Conservation (phyloP, 768 basidiomycete genomes). For the Kwoniella shandongensis region DNA sequence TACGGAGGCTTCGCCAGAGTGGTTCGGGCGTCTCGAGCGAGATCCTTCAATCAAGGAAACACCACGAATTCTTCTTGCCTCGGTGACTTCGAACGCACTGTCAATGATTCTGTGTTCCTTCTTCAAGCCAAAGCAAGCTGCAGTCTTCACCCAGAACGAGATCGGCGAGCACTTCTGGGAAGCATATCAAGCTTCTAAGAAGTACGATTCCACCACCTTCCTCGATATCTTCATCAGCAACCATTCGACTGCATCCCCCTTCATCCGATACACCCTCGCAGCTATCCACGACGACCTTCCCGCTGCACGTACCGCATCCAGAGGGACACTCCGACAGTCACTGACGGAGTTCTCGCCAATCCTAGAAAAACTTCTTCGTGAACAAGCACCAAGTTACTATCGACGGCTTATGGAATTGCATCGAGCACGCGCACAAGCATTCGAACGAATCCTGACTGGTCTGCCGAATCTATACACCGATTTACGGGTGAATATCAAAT, state of each 20-base stretch:
- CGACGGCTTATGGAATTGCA: not conserved
- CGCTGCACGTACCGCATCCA: not conserved
- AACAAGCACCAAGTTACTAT: not conserved
- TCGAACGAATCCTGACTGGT: not conserved
- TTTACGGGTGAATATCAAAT: conserved; percentile 8
- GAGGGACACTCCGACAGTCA: not conserved
- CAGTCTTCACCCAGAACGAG: not conserved
- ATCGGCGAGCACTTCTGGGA: not conserved
- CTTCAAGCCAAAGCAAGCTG: not conserved
- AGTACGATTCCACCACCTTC: not conserved
- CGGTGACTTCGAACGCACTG: not conserved
- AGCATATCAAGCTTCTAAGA: not conserved
- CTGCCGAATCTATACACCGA: not conserved
- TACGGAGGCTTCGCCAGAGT: no score
- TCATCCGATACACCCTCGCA: not conserved
- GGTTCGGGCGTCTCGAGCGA: no score
- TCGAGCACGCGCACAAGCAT: not conserved
- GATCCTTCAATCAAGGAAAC: no score
- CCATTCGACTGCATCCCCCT: not conserved
- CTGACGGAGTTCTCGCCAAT: not conserved
- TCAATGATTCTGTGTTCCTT: not conserved
- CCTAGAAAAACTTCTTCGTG: not conserved
- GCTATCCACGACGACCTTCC: not conserved
- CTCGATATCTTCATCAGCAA: not conserved
- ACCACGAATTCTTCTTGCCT: no score